Evolutionary conservation across 805 yeast species (phyloP), one percentile per base, ranked within the genome.

Genomic region (Candida suzukii): DNA sequence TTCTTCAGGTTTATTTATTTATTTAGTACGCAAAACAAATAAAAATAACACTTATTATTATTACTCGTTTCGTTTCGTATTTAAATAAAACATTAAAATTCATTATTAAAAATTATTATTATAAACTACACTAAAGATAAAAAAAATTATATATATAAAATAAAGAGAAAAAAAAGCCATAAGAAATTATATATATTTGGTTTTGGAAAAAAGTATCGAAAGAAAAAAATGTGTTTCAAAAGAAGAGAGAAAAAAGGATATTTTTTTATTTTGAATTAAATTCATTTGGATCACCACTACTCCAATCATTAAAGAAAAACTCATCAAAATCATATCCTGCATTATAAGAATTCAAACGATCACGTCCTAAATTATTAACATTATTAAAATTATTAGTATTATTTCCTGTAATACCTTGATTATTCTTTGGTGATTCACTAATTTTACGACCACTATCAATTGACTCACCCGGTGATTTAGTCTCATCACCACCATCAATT

Each of bases 281-380:
- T n/a, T 52, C 51, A 13, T 27, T 13, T 10, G 56, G 49, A 16
- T 43, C 27, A 19, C 28, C 42, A 28, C 50, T 54, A 19, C 54
- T 42, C 58, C 58, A 54, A 34, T 54, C 58, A 38, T 46, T 55
- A 41, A 49, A 52, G 43, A 56, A 50, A 16, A 53, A 49, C 21
- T 56, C 60, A 24, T 56, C 60, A 43, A 56, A 56, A 21, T 50
- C 57, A 41, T 52, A 54, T 17, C 33, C 33, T n/a, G 9, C 5
- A 14, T 11, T 27, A 13, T 22, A 20, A 12, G 26, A 14, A 19
- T 26, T 46, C n/a, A 31, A 16, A 4, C 35, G 7, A 4, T 31
- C 35, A 18, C 35, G 21, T 31, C 17, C 8, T 8, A 11, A 11
- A 41, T 33, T 43, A 44, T 11, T 47, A 44, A 8, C 41, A 28